Evolutionary conservation across 176 grass and related monocot genomes (phyloP).

Genomic region (Triticum dicoccoides): DNA sequence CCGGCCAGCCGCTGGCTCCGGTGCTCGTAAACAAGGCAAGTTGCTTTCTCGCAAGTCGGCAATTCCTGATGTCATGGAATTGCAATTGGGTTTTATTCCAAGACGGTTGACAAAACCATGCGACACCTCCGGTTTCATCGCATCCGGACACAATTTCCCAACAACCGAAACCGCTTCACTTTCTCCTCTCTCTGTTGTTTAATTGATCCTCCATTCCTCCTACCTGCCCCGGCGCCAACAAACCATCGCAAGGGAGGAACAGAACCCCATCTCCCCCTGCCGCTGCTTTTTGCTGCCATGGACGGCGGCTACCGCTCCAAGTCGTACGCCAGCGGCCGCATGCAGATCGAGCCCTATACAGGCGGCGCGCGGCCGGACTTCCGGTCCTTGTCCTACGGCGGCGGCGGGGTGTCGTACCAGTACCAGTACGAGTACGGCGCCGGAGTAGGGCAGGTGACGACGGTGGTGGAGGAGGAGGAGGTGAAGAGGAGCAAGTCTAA

Average conservation of each 20-base stretch:
- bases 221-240: not conserved
- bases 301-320: conserved; percentile 54
- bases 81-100: not conserved
- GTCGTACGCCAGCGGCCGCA: conserved; percentile 54
- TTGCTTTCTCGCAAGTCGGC: conserved; percentile 15
- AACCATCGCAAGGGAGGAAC: not conserved
- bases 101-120: not conserved
- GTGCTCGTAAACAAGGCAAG: not conserved
- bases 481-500: conserved; percentile 41
- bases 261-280: not conserved
- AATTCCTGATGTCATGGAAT: not conserved
- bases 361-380: conserved; percentile 39
- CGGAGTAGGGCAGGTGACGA: not conserved
- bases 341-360: conserved; percentile 66
- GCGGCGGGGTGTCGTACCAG: conserved; percentile 22
- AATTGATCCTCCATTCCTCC: not conserved
- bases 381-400: conserved; percentile 41
- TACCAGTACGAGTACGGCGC: conserved; percentile 32
- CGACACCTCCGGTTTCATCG: not conserved
- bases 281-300: not conserved
- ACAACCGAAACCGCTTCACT: not conserved
- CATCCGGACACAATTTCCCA: not conserved
- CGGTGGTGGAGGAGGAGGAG: conserved; percentile 7
- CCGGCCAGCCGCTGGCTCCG: not conserved
- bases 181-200: not conserved